Conservation (phyloP, 1,284 basidiomycete genomes). For the Austropuccinia psidii region DNA sequence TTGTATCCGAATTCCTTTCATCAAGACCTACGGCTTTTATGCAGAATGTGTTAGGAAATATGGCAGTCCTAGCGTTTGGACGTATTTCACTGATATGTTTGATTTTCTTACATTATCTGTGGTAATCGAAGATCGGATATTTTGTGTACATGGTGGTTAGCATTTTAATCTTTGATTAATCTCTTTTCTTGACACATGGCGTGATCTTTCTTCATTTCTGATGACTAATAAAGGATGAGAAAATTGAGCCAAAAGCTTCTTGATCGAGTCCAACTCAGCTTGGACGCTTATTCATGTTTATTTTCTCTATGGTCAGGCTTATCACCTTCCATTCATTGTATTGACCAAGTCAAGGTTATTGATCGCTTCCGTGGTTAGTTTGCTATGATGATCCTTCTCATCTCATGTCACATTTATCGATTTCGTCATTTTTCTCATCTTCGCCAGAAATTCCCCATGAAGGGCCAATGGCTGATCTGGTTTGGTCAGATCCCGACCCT, state of each 20-base stretch:
- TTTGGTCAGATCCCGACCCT: slow-evolving; percentile 98
- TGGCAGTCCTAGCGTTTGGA: slow-evolving; percentile 92
- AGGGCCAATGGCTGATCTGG: slow-evolving; percentile 99
- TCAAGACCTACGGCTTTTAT: slow-evolving; percentile 96
- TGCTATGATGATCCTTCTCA: neutral
- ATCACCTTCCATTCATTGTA: slow-evolving; percentile 94
- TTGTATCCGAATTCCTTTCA: neutral
- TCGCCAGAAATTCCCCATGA: slow-evolving; percentile 90
- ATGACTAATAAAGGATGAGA: too few relatives aligned
- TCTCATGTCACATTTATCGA: neutral
- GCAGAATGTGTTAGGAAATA: slow-evolving; percentile 98
- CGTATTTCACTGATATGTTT: slow-evolving; percentile 99
- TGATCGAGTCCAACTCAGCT: neutral
- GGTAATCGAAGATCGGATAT: slow-evolving; percentile 98
- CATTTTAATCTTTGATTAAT: slow-evolving; percentile 14
- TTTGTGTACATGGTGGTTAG: slow-evolving; percentile 93
- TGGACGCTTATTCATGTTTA: neutral
- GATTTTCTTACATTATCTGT: slow-evolving; percentile 96
- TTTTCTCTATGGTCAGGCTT: slow-evolving; percentile 56
- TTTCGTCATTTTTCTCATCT: neutral
- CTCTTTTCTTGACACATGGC: neutral
- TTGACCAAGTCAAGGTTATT: slow-evolving; percentile 98
- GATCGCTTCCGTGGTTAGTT: slow-evolving; percentile 84
- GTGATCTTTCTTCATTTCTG: neutral
- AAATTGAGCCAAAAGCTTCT: neutral